These are phyloP conservation scores for Carex littledalei DNA, from an alignment of 176 grass and related monocot species.

Conservation along the genomic window DNA sequence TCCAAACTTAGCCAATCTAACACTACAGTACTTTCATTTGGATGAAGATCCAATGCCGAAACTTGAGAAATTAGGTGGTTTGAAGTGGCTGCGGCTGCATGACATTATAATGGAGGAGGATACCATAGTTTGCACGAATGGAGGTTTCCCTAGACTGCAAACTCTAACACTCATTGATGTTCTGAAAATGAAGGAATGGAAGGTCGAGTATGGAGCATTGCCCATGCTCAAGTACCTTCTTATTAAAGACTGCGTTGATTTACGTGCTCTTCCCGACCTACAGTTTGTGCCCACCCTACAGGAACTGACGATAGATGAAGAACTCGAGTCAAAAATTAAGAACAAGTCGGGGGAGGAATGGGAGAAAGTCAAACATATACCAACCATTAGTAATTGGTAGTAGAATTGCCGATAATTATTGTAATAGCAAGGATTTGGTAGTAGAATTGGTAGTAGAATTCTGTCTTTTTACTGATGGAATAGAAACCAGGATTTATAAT, in stretches of 20 bases:
- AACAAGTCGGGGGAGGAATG: neutral
- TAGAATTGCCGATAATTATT: too few relatives aligned
- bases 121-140: neutral
- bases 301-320: neutral
- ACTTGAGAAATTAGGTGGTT: neutral
- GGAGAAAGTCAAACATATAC: neutral
- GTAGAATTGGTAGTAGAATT: too few relatives aligned
- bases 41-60: neutral
- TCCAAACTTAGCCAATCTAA: neutral
- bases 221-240: neutral
- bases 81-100: neutral
- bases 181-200: neutral
- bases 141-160: neutral
- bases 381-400: neutral
- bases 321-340: neutral
- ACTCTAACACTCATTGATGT: rapidly evolving
- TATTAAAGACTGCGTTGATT: neutral
- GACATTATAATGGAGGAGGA: neutral
- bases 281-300: neutral
- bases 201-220: neutral
- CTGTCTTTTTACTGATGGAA: too few relatives aligned
- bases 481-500: too few relatives aligned
- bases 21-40: neutral
- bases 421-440: too few relatives aligned
- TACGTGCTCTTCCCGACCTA: neutral